Conservation (phyloP, 768 basidiomycete genomes). For the Harrya chromipes region DNA sequence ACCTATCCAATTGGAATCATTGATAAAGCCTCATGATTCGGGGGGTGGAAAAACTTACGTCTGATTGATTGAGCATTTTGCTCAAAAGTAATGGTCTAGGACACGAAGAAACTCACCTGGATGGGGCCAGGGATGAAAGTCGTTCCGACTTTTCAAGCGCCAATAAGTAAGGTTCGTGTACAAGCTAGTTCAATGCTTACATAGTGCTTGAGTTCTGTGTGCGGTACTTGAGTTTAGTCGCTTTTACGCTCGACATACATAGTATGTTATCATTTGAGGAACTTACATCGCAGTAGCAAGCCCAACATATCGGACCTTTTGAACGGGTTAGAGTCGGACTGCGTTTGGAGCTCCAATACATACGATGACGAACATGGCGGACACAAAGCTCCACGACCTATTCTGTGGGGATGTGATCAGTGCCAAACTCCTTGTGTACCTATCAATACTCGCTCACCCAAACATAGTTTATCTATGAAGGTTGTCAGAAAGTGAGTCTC, state of each 20-base stretch:
- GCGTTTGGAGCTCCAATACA: background rate
- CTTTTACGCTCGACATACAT: background rate
- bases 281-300: slow-evolving; percentile 10
- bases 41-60: slow-evolving; percentile 5
- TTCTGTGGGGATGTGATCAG: slow-evolving; percentile 9
- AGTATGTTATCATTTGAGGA: background rate
- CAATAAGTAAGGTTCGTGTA: background rate
- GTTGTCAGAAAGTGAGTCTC: background rate
- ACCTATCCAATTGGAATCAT: slow-evolving; percentile 6
- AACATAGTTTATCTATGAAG: slow-evolving; percentile 9
- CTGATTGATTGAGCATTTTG: slow-evolving; percentile 1
- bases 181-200: background rate
- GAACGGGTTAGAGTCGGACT: background rate
- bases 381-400: slow-evolving; percentile 14
- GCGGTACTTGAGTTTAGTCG: background rate
- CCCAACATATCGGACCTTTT: slow-evolving; percentile 21
- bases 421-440: background rate
- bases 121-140: slow-evolving; percentile 18
- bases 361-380: slow-evolving; percentile 14
- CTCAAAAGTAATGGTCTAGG: background rate
- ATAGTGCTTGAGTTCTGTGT: slow-evolving; percentile 5
- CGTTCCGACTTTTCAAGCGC: slow-evolving; percentile 8
- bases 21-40: too few species aligned
- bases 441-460: slow-evolving; percentile 13
- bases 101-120: background rate